A percentile compares a stretch with the other conserved stretches of the same genome.
phyloP scores from a whole-genome alignment of 495 filamentous ascomycete species.

The Trichoderma virens region DNA sequence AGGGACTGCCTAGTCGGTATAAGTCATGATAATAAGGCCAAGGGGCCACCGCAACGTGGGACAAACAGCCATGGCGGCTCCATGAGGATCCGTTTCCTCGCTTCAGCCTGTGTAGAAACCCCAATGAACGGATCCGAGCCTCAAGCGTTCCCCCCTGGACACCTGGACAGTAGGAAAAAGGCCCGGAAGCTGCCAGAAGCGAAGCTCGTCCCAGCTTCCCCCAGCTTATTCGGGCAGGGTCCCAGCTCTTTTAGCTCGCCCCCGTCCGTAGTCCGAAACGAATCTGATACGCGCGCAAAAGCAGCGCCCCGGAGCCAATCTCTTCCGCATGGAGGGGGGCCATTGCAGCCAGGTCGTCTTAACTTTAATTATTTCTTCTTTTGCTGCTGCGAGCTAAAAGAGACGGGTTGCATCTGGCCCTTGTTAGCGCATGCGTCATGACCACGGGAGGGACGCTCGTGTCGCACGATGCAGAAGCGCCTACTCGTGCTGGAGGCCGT shows the following conservation, averaged over 20 bases:
- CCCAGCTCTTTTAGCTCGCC: conserved; percentile 2
- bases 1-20: neutral
- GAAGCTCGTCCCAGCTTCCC: neutral
- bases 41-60: conserved; percentile 3
- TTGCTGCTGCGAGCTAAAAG: neutral
- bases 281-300: conserved; percentile 9
- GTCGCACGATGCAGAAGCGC: neutral
- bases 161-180: neutral
- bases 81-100: neutral
- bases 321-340: neutral
- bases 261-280: conserved; percentile 11
- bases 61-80: neutral
- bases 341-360: neutral
- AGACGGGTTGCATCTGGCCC: neutral
- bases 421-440: neutral
- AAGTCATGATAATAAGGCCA: neutral
- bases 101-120: neutral
- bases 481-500: too few relatives aligned
- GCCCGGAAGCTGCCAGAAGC: neutral
- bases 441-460: neutral
- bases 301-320: conserved; percentile 3
- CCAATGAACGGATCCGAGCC: conserved; percentile 6
- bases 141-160: neutral
- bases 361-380: conserved; percentile 7
- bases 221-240: neutral